Evolutionary conservation across 1,284 basidiomycete genomes (phyloP).

Genomic region (Exobasidium cylindrosporum): DNA sequence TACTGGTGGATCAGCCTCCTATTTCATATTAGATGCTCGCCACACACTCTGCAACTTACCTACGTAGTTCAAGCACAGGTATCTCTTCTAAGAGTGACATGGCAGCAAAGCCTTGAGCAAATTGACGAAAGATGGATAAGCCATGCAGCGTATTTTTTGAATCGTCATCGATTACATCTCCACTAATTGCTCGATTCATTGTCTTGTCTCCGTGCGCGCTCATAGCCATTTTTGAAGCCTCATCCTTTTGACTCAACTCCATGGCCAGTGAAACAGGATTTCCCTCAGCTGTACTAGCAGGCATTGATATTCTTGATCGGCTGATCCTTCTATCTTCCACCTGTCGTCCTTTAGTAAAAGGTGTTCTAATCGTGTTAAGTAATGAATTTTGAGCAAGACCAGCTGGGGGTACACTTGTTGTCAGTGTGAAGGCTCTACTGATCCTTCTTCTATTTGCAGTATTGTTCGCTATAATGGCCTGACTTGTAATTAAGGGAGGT

Average conservation of each 20-base stretch:
- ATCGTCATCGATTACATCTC: not conserved
- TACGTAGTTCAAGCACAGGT: not conserved
- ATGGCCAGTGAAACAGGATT: not conserved
- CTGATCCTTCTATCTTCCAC: not conserved
- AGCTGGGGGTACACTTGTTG: not conserved
- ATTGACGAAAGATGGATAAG: not conserved
- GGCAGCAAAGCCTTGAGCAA: conserved; percentile 6
- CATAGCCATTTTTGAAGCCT: not conserved
- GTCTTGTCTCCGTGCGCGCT: not conserved
- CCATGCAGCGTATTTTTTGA: not conserved
- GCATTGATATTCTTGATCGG: not conserved
- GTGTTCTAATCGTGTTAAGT: not conserved
- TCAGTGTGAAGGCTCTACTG: not conserved
- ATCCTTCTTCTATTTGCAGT: not conserved
- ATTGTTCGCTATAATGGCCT: not conserved
- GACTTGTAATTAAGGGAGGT: not conserved
- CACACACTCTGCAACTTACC: not conserved
- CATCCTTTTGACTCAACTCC: not conserved
- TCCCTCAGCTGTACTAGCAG: not conserved
- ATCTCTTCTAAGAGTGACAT: not conserved
- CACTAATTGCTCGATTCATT: not conserved
- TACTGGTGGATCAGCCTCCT: not conserved
- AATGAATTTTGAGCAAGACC: not conserved
- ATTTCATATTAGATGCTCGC: too few species aligned
- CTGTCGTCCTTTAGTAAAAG: not conserved